Evolutionary conservation across 495 filamentous ascomycete genomes (phyloP), one percentile per base, ranked within the genome.

Genomic region (Tetracladium setigerum): DNA sequence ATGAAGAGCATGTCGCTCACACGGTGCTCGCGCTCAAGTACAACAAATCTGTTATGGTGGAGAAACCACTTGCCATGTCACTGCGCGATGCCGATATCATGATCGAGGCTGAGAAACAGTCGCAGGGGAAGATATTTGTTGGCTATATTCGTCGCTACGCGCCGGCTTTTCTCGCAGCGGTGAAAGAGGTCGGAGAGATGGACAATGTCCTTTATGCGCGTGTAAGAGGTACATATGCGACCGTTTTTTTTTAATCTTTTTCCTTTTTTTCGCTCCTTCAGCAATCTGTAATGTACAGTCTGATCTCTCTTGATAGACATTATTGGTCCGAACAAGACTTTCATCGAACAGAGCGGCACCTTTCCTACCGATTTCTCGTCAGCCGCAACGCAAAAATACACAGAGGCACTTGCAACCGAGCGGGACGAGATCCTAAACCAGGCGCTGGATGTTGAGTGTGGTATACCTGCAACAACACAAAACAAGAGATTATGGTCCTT

Each of bases 291-390:
- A n/a, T n/a, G n/a, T n/a, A n/a, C n/a, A n/a, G n/a, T n/a, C n/a
- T n/a, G n/a, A n/a, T n/a, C n/a, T n/a, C n/a, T n/a, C n/a, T 70
- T 71, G 16, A 58, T 75, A 31, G 73, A 75, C 53, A 78, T 81
- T 50, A 63, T 72, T 22, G 75, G 73, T 0, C 68, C 66, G 3
- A 66, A 77, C 53, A 36, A 54, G 12, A 45, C 51, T 18, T 75
- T 76, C 33, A 66, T 76, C 15, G 52, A 30, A 4, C 72, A 76
- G 48, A 66, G 60, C 31, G 67, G 70, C 14, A 73, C 68, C 2
- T 73, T 62, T 55, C 65, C 68, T n/a, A 57, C 60, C 8, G 59
- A 67, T 41, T 50, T 60, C 0, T 31, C 42, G 9, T 46, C 41
- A 22, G 62, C 57, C 50, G 38, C 59, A 8, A 17, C 41, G 30